Conservation (phyloP, 2,329 filamentous ascomycete genomes). For the Fusarium temperatum region DNA sequence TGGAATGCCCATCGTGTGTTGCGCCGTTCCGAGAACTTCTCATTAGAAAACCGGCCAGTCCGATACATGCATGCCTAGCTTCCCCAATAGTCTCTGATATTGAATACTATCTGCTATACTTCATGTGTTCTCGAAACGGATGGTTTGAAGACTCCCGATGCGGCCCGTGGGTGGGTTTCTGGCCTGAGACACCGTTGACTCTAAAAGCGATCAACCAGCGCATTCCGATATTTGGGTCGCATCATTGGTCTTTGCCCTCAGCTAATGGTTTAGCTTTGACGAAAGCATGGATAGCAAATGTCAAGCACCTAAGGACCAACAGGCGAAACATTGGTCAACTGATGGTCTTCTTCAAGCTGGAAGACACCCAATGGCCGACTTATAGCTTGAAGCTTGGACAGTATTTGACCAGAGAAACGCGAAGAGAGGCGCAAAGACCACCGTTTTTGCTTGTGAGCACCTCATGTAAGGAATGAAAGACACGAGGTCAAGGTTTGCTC, state of each 20-base stretch:
- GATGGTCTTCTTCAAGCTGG: not conserved
- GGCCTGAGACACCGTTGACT: conserved; percentile 8
- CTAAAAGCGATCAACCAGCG: not conserved
- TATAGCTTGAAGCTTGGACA: not conserved
- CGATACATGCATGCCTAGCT: not conserved
- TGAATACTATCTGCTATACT: not conserved
- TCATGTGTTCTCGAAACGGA: not conserved
- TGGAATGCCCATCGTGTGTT: not conserved
- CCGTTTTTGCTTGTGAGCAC: not conserved
- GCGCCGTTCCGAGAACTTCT: not conserved
- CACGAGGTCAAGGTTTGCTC: not conserved
- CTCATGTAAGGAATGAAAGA: not conserved
- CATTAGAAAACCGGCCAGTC: too few relatives aligned
- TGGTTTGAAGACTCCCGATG: not conserved
- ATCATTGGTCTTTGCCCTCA: not conserved
- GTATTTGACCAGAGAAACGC: not conserved
- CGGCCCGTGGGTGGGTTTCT: not conserved
- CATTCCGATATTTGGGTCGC: conserved; percentile 3
- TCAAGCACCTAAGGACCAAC: conserved; percentile 7
- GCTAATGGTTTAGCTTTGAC: not conserved
- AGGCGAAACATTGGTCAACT: conserved; percentile 9
- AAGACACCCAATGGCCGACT: not conserved
- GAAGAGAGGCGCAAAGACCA: not conserved
- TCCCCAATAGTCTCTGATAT: not conserved
- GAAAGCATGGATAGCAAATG: not conserved